phyloP scores from a whole-genome alignment of 2,329 filamentous ascomycete species.

The Epichloe amarillans region DNA sequence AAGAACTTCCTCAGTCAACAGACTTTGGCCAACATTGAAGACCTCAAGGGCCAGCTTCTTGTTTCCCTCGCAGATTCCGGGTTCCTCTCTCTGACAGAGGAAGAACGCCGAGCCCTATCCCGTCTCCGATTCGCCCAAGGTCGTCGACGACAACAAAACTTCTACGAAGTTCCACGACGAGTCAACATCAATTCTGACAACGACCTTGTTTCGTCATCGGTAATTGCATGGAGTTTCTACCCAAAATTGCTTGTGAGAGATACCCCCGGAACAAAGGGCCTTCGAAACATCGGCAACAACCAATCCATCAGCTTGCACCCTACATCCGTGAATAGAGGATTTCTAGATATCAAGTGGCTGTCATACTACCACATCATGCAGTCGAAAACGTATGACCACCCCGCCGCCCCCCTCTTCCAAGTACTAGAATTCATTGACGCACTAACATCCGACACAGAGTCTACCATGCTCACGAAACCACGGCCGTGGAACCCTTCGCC shows the following conservation, averaged over 20 bases:
- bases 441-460: constrained; percentile 33
- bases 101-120: constrained; percentile 57
- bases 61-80: constrained; percentile 76
- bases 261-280: constrained; percentile 53
- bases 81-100: constrained; percentile 60
- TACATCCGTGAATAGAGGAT: constrained; percentile 73
- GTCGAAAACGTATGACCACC: constrained; percentile 50
- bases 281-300: constrained; percentile 87
- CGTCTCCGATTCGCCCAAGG: constrained; percentile 48
- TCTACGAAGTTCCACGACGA: constrained; percentile 69
- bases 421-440: background rate
- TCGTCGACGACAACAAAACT: constrained; percentile 50
- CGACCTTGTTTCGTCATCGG: constrained; percentile 63
- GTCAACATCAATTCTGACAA: constrained; percentile 68
- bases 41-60: constrained; percentile 84
- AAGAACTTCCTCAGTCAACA: constrained; percentile 91
- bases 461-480: constrained; percentile 85
- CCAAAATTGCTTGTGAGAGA: constrained; percentile 81
- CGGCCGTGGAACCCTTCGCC: constrained; percentile 66
- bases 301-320: constrained; percentile 80
- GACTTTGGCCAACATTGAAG: constrained; percentile 82
- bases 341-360: constrained; percentile 59
- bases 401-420: background rate
- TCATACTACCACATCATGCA: constrained; percentile 98
- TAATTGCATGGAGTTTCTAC: constrained; percentile 91